A percentile compares a stretch with the other conserved stretches of the same genome.
These are phyloP conservation scores for Populus davidiana DNA, from an alignment of 345 rosid species.

Conservation along the genomic window DNA sequence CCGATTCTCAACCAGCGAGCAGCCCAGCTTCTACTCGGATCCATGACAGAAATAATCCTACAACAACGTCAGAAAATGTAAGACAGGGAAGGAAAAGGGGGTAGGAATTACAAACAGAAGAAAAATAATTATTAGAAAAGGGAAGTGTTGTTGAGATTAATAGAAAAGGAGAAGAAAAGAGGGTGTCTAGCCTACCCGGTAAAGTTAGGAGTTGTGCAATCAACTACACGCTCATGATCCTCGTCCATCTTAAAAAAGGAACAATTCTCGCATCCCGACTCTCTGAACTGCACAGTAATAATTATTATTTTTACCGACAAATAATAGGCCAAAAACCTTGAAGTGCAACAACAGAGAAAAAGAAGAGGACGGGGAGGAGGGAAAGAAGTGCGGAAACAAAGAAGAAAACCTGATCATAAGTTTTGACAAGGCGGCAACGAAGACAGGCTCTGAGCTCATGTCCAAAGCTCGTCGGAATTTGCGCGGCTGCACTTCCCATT, in stretches of 20 bases:
- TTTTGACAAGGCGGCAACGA: constrained; percentile 83
- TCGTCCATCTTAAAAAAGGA: constrained; percentile 86
- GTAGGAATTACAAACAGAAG: not conserved
- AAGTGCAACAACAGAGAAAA: not conserved
- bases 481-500: constrained; percentile 65
- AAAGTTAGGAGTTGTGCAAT: constrained; percentile 82
- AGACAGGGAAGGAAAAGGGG: not conserved
- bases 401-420: constrained; percentile 69
- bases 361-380: not conserved
- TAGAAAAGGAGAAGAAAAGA: not conserved
- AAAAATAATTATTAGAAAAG: not conserved
- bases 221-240: constrained; percentile 76
- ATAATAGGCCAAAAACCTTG: not conserved
- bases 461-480: constrained; percentile 92
- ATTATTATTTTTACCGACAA: not conserved
- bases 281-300: constrained; percentile 47
- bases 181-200: constrained; percentile 45
- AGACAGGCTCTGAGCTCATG: constrained; percentile 87
- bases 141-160: not conserved
- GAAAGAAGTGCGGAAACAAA: not conserved
- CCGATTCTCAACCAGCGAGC: constrained; percentile 97
- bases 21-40: constrained; percentile 92
- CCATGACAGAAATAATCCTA: constrained; percentile 94
- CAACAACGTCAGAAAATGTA: not conserved
- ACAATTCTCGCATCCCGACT: constrained; percentile 86